Percentiles rank a stretch among this genome's conserved stretches.
phyloP scores from a whole-genome alignment of 2,329 filamentous ascomycete genomes.

The Zymoseptoria crescenta region DNA sequence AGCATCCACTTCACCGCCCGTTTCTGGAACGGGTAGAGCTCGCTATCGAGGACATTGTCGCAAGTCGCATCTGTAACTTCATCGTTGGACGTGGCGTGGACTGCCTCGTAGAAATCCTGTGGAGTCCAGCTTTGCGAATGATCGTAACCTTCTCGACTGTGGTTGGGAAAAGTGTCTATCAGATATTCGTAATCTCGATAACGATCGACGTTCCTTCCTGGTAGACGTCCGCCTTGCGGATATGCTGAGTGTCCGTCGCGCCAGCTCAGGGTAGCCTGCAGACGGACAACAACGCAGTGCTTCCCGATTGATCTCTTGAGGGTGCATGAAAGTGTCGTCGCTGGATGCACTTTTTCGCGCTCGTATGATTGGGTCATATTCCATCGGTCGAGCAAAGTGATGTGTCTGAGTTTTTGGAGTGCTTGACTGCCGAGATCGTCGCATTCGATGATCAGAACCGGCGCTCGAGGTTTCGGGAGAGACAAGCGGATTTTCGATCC shows the following conservation, averaged over 20 bases:
- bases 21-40: conserved; percentile 64
- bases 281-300: conserved; percentile 20
- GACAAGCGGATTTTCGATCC: conserved; percentile 16
- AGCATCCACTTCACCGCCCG: conserved; percentile 64
- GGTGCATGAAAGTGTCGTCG: conserved; percentile 14
- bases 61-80: conserved; percentile 4
- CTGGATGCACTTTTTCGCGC: conserved; percentile 11
- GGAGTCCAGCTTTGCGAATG: conserved; percentile 35
- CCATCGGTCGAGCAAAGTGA: conserved; percentile 13
- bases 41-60: conserved; percentile 21
- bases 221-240: background rate
- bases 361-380: conserved; percentile 1
- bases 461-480: conserved; percentile 7
- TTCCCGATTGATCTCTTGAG: conserved; percentile 20
- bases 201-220: conserved; percentile 7
- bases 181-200: conserved; percentile 25
- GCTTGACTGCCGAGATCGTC: conserved; percentile 9
- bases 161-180: conserved; percentile 13
- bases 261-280: conserved; percentile 24
- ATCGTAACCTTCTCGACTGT: conserved; percentile 13
- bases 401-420: conserved; percentile 10
- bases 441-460: conserved; percentile 20
- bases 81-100: conserved; percentile 51
- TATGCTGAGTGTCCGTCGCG: background rate
- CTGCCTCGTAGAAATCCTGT: conserved; percentile 61